Evolutionary conservation across 1,284 basidiomycete genomes (phyloP), one percentile per base, ranked within the genome.

Genomic region (Apiotrichum siamense): DNA sequence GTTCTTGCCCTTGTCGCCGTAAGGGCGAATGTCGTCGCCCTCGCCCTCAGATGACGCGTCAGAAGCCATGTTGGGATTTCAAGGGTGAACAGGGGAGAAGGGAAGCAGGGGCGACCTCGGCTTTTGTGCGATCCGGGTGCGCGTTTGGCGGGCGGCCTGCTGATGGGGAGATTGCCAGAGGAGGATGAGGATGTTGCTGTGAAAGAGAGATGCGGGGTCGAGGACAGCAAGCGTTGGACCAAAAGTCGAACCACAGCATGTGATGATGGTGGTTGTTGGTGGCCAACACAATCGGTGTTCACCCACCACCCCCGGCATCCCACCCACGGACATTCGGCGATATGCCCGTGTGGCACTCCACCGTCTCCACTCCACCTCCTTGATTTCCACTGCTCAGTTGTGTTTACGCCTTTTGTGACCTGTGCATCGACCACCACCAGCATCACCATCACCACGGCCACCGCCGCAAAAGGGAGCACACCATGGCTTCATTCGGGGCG

Each of bases 11-110:
- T n/a, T 12, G 7, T 73, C 71, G 33, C 72, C 72, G 38, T 65
- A 66, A 7, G 70, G 70, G 35, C 71, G 66, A 39, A 76, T 66
- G 33, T 61, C 70, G 21, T 76, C 74, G 24, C 74, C 74, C 51
- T 69, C 67, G 24, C 72, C 73, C 55, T 75, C 74, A n/a, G 65
- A 66, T 10, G 70, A 69, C 15, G 63, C 60, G 23, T 60, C 51
- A 17, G 53, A 53, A 7, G 33, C 11, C 33, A 35, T 35, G 7
- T 13, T n/a, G 33, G n/a, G n/a, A n/a, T n/a, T n/a, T n/a, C n/a
- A n/a, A n/a, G n/a, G n/a, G n/a, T n/a, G n/a, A n/a, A 31, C 29
- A 31, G 29, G 29, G 15, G 29, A 31, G 29, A 31, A 7, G 29
- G 29, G 29, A 9, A n/a, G n/a, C n/a, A n/a, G 29, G 15, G 29